A percentile compares a stretch with the other conserved stretches of the same genome.
These are phyloP conservation scores for Ophiostoma ulmi DNA, from an alignment of 2,329 filamentous ascomycete genomes.

Conservation along the genomic window DNA sequence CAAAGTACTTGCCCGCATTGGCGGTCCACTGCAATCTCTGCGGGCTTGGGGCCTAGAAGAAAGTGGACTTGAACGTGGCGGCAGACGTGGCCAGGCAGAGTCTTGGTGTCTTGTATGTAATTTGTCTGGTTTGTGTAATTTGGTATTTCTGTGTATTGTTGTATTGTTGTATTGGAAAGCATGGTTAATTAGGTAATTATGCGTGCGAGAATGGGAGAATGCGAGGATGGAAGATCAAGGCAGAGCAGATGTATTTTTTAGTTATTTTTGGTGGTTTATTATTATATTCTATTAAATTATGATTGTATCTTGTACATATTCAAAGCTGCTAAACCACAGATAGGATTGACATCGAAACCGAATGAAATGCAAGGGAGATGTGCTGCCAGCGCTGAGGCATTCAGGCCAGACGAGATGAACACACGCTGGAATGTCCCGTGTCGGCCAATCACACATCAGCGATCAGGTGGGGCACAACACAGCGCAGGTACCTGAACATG, in stretches of 20 bases:
- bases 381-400: not conserved
- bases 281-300: too few species aligned
- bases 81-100: not conserved
- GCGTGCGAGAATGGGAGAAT: not conserved
- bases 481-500: not conserved
- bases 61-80: constrained; percentile 9
- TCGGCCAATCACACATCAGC: not conserved
- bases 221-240: not conserved
- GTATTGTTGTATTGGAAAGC: not conserved
- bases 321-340: too few species aligned
- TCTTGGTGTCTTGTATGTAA: not conserved
- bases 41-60: constrained; percentile 8
- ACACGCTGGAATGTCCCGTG: constrained; percentile 1
- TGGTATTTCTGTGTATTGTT: not conserved
- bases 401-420: not conserved
- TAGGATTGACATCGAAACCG: too few species aligned
- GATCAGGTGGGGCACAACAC: not conserved
- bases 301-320: too few species aligned
- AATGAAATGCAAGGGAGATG: not conserved
- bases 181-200: not conserved
- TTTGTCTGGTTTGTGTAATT: not conserved
- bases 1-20: not conserved
- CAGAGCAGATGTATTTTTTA: not conserved
- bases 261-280: too few species aligned
- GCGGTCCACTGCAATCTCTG: constrained; percentile 11